A percentile compares a stretch with the other conserved stretches of the same genome.
phyloP scores from a whole-genome alignment of 257 asterid genomes.

The Perilla frutescens region DNA sequence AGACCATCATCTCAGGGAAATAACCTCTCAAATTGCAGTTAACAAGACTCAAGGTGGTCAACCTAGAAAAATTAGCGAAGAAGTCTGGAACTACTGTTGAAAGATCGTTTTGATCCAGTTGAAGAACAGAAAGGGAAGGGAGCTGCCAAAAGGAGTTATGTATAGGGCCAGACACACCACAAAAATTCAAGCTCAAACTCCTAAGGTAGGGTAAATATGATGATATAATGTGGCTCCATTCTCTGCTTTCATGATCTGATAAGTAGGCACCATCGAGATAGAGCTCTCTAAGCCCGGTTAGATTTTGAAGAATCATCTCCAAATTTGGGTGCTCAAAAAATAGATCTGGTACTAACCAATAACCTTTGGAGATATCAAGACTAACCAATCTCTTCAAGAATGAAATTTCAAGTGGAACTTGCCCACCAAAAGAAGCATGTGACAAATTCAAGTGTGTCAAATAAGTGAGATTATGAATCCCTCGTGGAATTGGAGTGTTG shows the following conservation, averaged over 20 bases:
- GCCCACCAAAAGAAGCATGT: background rate
- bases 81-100: background rate
- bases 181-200: background rate
- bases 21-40: background rate
- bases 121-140: background rate
- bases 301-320: background rate
- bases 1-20: background rate
- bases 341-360: background rate
- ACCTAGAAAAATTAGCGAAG: background rate
- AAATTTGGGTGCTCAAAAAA: background rate
- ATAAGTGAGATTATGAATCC: background rate
- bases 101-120: background rate
- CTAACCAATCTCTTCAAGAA: background rate
- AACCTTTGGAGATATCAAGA: background rate
- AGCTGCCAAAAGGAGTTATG: background rate
- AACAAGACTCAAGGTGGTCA: background rate
- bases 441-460: conserved; percentile 1
- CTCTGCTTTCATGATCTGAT: background rate
- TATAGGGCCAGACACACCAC: background rate
- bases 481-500: background rate
- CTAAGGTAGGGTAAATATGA: background rate
- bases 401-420: background rate
- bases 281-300: background rate
- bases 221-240: background rate
- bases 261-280: background rate